Base-by-base conservation (phyloP, 1,139 yeast genomes). In the Blastobotrys indianensis region DNA sequence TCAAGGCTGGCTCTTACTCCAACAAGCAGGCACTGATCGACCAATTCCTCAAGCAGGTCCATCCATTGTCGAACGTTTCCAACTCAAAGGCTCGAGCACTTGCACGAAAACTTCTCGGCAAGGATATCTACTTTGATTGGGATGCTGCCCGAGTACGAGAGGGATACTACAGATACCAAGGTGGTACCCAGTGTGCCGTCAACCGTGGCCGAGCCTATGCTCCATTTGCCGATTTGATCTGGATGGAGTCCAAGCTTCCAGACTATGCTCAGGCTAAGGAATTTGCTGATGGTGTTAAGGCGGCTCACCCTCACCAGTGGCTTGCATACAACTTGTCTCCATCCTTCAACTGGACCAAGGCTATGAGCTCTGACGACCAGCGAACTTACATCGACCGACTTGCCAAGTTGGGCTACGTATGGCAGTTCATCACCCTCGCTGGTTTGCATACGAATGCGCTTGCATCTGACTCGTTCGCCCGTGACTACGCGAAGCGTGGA, bases 181-280 rank as follows among this genome's bases (percentile, higher is more conserved):
- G 97, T 65, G 97, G 97, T 62, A 87, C 96, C 52, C 92, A 87
- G 74, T 88, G 97, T 76, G 96, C 97, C 47, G 85, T 90, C 51
- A 90, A 87, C 84, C 83, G 98, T 69, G 97, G 95, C 56, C 82
- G 95, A 65, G 95, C 96, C 37, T 92, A 76, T 66, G 90, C 96
- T 50, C 97, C 97, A 55, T 90, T 83, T 69, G 88, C 94, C 48
- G 98, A 92, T 70, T 76, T 92, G 74, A 83, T 90, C 60, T 92
- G 98, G 98, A 90, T 92, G 97, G 97, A 92, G 75, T 85, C 95
- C 53, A 92, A 94, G 68, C 79, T 86, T 58, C 97, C 98, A 59
- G 96, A 88, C 68, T 90, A 77, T 71, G 77, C 74, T 51, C 97
- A 92, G 74, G 97, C 97, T 56, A 79, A 83, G 70, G 96, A 88